These are phyloP conservation scores for Ganoderma sinense DNA, from an alignment of 1,284 basidiomycete species.

Conservation along the genomic window DNA sequence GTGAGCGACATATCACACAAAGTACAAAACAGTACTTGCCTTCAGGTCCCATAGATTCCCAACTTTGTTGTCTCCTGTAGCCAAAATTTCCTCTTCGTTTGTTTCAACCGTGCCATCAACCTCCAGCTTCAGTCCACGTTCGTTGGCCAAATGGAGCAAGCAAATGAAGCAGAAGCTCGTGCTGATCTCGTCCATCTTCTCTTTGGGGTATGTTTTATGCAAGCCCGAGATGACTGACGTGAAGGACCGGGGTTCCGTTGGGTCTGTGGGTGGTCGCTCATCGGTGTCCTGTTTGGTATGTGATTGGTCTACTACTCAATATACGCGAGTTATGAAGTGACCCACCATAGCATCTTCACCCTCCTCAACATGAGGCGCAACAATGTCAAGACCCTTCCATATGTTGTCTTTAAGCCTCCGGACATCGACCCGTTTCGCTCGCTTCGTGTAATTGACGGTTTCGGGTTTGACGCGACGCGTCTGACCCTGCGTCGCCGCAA, in stretches of 20 bases:
- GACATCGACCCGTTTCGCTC: conserved; percentile 97
- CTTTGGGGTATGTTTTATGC: conserved; percentile 84
- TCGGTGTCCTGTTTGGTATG: conserved; percentile 57
- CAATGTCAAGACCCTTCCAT: conserved; percentile 89
- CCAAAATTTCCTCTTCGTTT: conserved; percentile 6
- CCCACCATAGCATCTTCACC: conserved; percentile 66
- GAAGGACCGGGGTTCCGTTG: conserved; percentile 78
- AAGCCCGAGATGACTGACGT: conserved; percentile 86
- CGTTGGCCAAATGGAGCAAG: conserved; percentile 93
- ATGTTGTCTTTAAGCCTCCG: conserved; percentile 98
- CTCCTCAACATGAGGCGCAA: conserved; percentile 50
- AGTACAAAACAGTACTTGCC: conserved; percentile 47
- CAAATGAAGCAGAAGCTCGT: conserved; percentile 99
- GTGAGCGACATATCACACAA: not conserved
- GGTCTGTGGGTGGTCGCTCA: conserved; percentile 58
- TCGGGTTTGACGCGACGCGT: conserved; percentile 86
- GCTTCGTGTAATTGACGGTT: conserved; percentile 94
- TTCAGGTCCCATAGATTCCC: conserved; percentile 83
- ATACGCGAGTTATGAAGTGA: conserved; percentile 12
- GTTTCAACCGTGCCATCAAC: conserved; percentile 43
- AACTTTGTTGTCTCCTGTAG: conserved; percentile 49
- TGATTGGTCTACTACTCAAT: conserved; percentile 1
- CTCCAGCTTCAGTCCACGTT: conserved; percentile 89
- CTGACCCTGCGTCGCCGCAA: conserved; percentile 83
- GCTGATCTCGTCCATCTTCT: conserved; percentile 98